Evolutionary conservation across 2,329 filamentous ascomycete species (phyloP).

Genomic region (Alternaria arborescens): DNA sequence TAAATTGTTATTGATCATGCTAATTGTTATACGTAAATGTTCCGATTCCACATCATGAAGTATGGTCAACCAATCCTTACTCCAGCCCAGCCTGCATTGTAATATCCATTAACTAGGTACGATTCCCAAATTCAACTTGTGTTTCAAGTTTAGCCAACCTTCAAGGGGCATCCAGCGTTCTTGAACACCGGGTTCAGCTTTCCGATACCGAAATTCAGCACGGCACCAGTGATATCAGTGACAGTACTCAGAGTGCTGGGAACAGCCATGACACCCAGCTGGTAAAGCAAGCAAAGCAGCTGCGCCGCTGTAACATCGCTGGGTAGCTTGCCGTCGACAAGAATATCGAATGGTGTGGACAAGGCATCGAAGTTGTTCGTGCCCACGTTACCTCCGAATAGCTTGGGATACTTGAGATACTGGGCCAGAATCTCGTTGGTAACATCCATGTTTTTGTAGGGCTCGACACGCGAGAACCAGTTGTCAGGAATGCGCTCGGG

Average conservation of each 20-base stretch:
- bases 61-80: neutral
- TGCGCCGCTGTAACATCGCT: conserved; percentile 34
- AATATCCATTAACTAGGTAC: neutral
- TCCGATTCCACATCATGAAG: neutral
- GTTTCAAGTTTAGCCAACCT: neutral
- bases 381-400: conserved; percentile 55
- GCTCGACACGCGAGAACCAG: conserved; percentile 47
- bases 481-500: conserved; percentile 54
- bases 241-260: conserved; percentile 38
- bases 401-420: conserved; percentile 55
- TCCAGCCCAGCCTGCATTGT: neutral
- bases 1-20: neutral
- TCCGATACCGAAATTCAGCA: conserved; percentile 26
- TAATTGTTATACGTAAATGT: neutral
- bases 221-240: conserved; percentile 18
- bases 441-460: conserved; percentile 50
- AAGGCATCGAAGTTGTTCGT: conserved; percentile 51
- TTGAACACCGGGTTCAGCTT: conserved; percentile 36
- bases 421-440: conserved; percentile 52
- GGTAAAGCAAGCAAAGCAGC: conserved; percentile 55
- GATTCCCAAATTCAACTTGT: neutral
- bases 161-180: conserved; percentile 53
- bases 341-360: conserved; percentile 47
- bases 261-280: conserved; percentile 50
- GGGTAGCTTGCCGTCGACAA: conserved; percentile 51